phyloP scores from a whole-genome alignment of 164 flowering plant species.

The Aristolochia fimbriata region DNA sequence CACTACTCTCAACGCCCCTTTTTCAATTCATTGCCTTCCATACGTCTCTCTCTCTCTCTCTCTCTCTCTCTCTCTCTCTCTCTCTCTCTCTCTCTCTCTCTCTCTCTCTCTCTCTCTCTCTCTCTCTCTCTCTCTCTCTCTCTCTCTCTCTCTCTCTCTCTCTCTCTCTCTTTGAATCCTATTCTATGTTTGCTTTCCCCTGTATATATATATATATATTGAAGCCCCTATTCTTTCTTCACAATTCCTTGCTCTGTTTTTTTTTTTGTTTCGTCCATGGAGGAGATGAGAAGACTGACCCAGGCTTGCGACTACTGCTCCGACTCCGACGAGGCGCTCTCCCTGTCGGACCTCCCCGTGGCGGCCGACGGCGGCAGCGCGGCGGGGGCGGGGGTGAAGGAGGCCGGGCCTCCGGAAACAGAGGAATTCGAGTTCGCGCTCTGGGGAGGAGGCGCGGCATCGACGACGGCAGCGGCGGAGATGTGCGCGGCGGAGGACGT shows the following conservation, averaged over 20 bases:
- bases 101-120: constrained; percentile 2
- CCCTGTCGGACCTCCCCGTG: constrained; percentile 1
- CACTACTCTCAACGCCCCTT: background rate
- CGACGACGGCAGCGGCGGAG: background rate
- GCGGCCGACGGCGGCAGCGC: background rate
- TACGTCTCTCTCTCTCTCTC: constrained; percentile 2
- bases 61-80: constrained; percentile 1
- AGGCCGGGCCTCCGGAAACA: too few relatives aligned
- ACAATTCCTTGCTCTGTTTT: background rate
- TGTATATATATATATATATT: too few relatives aligned
- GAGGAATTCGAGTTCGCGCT: constrained; percentile 1
- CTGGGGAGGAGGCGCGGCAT: background rate
- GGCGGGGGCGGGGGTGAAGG: background rate
- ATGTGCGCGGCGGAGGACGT: constrained; percentile 64
- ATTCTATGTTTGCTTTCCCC: too few relatives aligned
- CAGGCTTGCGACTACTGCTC: background rate
- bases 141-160: constrained; percentile 2
- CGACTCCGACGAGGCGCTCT: constrained; percentile 2
- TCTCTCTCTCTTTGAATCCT: background rate
- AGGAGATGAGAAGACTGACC: background rate
- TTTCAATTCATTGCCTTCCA: background rate
- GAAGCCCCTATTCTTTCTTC: background rate
- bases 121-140: constrained; percentile 2
- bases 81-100: background rate
- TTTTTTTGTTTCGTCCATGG: background rate